These are phyloP conservation scores for Xylaria bambusicola DNA, from an alignment of 495 filamentous ascomycete genomes.

Conservation along the genomic window DNA sequence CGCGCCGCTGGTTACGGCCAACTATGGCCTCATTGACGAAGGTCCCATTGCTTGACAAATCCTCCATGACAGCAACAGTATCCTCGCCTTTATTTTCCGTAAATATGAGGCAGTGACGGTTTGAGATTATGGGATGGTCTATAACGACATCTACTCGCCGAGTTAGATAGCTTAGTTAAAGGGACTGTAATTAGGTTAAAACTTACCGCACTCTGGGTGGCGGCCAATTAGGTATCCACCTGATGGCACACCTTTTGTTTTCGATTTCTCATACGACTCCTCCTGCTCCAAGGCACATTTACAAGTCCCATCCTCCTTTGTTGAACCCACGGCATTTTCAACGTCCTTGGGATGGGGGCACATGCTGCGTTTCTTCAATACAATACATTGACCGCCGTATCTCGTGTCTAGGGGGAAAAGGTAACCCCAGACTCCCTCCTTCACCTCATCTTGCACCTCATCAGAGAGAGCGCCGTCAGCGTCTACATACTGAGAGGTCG, in stretches of 20 bases:
- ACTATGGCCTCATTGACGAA: conserved; percentile 91
- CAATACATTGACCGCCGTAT: conserved; percentile 65
- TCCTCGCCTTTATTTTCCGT: conserved; percentile 82
- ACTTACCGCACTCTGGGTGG: conserved; percentile 91
- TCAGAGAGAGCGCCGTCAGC: conserved; percentile 73
- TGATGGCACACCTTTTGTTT: conserved; percentile 58
- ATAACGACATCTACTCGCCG: conserved; percentile 69
- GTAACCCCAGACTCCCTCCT: conserved; percentile 95
- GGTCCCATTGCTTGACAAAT: conserved; percentile 94
- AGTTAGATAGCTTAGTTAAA: conserved; percentile 20
- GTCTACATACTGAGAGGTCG: conserved; percentile 79
- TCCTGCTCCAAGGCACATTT: conserved; percentile 53
- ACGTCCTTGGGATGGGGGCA: conserved; percentile 60
- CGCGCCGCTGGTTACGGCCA: conserved; percentile 86
- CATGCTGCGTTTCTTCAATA: conserved; percentile 66
- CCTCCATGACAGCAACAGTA: conserved; percentile 79
- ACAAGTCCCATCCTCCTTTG: conserved; percentile 30
- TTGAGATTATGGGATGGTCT: conserved; percentile 84
- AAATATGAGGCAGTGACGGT: conserved; percentile 90
- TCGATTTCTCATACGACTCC: conserved; percentile 59
- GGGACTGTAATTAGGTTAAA: no score
- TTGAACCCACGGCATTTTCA: conserved; percentile 18
- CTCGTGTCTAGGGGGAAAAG: conserved; percentile 75
- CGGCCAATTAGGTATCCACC: conserved; percentile 91
- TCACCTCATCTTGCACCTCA: conserved; percentile 82